phyloP scores from a whole-genome alignment of 768 basidiomycete genomes.

The Suillus subalutaceus region DNA sequence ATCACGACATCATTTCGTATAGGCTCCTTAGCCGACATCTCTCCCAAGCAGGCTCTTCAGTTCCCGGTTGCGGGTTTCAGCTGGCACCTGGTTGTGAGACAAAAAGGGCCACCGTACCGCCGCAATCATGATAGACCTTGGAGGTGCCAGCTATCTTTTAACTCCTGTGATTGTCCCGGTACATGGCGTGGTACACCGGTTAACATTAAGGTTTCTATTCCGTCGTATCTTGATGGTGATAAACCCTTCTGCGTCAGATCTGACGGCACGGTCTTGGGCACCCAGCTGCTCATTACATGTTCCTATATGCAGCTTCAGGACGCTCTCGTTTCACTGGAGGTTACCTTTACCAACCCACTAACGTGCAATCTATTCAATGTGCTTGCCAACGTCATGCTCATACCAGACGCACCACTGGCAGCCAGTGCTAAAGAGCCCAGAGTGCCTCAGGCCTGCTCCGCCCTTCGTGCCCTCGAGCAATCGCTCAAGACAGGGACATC shows the following conservation, averaged over 20 bases:
- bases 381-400: not conserved
- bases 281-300: not conserved
- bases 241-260: not conserved
- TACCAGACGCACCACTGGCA: not conserved
- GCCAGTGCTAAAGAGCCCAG: not conserved
- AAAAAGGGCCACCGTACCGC: too few relatives aligned
- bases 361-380: not conserved
- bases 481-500: slow-evolving; percentile 9
- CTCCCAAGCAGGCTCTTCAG: too few relatives aligned
- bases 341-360: not conserved
- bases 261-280: not conserved
- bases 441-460: not conserved
- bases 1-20: not conserved
- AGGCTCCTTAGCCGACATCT: not conserved
- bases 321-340: not conserved
- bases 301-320: not conserved
- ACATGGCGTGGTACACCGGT: not conserved
- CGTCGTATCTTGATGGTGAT: not conserved
- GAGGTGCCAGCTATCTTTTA: not conserved
- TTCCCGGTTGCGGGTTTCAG: not conserved
- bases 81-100: not conserved
- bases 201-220: not conserved
- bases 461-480: slow-evolving; percentile 2
- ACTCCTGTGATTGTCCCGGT: not conserved
- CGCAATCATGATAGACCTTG: too few relatives aligned